phyloP scores from a whole-genome alignment of 306 rosid genomes.

The Cicer cuneatum region DNA sequence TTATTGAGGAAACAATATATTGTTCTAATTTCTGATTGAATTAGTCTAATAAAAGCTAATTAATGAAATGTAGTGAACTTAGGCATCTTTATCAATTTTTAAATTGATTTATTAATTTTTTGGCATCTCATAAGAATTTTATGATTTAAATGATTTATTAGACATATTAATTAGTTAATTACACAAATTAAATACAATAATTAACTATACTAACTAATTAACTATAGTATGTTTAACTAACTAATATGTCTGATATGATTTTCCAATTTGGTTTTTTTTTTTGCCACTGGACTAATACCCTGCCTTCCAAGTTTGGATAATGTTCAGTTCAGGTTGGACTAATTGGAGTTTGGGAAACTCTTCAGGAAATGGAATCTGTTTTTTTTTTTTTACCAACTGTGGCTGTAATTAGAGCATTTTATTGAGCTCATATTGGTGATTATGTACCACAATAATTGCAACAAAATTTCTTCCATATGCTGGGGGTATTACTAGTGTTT shows the following conservation, averaged over 20 bases:
- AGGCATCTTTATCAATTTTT: background rate
- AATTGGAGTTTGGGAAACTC: slow-evolving; percentile 41
- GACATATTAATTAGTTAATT: no score
- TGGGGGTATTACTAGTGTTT: background rate
- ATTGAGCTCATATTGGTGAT: slow-evolving; percentile 5
- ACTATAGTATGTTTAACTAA: no score
- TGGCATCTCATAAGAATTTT: slow-evolving; percentile 7
- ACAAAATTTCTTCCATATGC: slow-evolving; percentile 7
- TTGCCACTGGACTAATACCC: slow-evolving; percentile 24
- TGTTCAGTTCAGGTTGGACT: slow-evolving; percentile 37
- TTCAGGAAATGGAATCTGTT: slow-evolving; percentile 3
- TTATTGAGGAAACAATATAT: slow-evolving; percentile 19
- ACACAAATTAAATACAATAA: no score
- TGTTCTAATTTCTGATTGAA: background rate
- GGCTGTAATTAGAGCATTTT: slow-evolving; percentile 10
- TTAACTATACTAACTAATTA: no score
- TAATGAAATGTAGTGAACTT: background rate
- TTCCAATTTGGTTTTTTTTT: slow-evolving; percentile 8
- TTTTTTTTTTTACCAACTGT: background rate
- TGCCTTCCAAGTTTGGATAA: slow-evolving; percentile 15
- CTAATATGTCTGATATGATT: background rate
- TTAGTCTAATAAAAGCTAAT: background rate
- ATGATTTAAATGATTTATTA: background rate
- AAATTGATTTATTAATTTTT: background rate
- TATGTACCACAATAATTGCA: slow-evolving; percentile 4